These are phyloP conservation scores for Naganishia kalamii DNA, from an alignment of 768 basidiomycete species.

Conservation along the genomic window DNA sequence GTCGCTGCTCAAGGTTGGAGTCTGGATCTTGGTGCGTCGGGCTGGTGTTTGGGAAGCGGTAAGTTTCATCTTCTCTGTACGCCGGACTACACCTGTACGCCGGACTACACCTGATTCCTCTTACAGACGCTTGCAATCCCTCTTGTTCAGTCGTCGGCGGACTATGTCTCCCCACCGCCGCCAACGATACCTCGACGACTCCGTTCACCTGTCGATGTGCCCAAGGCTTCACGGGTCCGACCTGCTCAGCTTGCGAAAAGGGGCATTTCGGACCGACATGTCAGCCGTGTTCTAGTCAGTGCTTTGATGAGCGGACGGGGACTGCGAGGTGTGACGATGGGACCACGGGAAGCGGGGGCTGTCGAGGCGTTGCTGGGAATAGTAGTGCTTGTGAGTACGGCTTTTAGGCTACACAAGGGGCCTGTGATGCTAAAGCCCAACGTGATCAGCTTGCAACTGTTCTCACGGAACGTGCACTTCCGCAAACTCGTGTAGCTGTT, in stretches of 20 bases:
- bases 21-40: neutral
- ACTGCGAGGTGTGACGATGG: slow-evolving; percentile 35
- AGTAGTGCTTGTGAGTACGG: slow-evolving; percentile 26
- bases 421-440: neutral
- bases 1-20: neutral
- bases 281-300: slow-evolving; percentile 24
- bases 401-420: too few relatives aligned
- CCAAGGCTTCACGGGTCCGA: slow-evolving; percentile 36
- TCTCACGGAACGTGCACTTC: slow-evolving; percentile 36
- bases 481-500: slow-evolving; percentile 30
- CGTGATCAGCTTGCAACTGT: slow-evolving; percentile 36
- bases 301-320: neutral
- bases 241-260: slow-evolving; percentile 33
- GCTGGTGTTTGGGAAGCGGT: slow-evolving; percentile 3
- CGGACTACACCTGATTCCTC: too few relatives aligned
- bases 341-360: slow-evolving; percentile 33
- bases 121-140: slow-evolving; percentile 30
- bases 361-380: slow-evolving; percentile 31
- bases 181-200: neutral
- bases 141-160: slow-evolving; percentile 33
- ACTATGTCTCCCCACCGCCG: slow-evolving; percentile 25
- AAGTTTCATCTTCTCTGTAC: neutral
- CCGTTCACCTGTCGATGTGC: slow-evolving; percentile 29
- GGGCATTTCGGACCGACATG: slow-evolving; percentile 36
- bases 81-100: neutral